These are phyloP conservation scores for Aspergillus japonicus DNA, from an alignment of 2,329 filamentous ascomycete genomes.

Conservation along the genomic window DNA sequence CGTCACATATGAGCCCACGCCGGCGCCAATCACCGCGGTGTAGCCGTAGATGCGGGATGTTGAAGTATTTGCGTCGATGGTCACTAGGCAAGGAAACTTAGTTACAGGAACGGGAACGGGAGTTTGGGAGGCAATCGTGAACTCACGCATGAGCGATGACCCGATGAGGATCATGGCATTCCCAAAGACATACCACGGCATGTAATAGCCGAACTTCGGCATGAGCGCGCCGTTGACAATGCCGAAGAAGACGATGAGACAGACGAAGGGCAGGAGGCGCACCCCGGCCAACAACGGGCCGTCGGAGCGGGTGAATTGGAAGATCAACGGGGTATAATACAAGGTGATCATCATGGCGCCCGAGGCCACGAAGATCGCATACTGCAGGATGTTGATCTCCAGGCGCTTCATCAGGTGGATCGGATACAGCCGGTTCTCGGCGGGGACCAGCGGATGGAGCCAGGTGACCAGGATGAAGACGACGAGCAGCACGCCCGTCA, in stretches of 20 bases:
- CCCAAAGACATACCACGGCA: conserved; percentile 27
- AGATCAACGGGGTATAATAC: conserved; percentile 46
- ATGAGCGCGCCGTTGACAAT: conserved; percentile 24
- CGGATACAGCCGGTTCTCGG: conserved; percentile 49
- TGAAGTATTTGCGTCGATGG: conserved; percentile 17
- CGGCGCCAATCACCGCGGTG: conserved; percentile 24
- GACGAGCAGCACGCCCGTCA: conserved; percentile 46
- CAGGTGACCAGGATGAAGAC: conserved; percentile 39
- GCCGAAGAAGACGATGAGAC: conserved; percentile 14
- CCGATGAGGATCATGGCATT: conserved; percentile 23
- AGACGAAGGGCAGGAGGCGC: conserved; percentile 31
- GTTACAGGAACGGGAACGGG: not conserved
- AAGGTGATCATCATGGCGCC: conserved; percentile 45
- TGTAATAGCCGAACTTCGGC: conserved; percentile 13
- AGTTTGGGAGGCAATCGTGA: no score
- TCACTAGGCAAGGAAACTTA: not conserved
- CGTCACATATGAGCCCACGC: conserved; percentile 20
- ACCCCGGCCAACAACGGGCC: conserved; percentile 29
- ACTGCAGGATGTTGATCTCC: conserved; percentile 35
- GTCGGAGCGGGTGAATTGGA: conserved; percentile 51
- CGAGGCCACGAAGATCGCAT: conserved; percentile 39
- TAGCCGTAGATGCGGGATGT: conserved; percentile 27
- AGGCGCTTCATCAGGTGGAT: conserved; percentile 43
- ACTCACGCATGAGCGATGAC: conserved; percentile 16
- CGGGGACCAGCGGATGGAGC: conserved; percentile 48